A percentile compares a stretch with the other conserved stretches of the same genome.
phyloP scores from a whole-genome alignment of 2,329 filamentous ascomycete genomes.

The Penicillium sp. region DNA sequence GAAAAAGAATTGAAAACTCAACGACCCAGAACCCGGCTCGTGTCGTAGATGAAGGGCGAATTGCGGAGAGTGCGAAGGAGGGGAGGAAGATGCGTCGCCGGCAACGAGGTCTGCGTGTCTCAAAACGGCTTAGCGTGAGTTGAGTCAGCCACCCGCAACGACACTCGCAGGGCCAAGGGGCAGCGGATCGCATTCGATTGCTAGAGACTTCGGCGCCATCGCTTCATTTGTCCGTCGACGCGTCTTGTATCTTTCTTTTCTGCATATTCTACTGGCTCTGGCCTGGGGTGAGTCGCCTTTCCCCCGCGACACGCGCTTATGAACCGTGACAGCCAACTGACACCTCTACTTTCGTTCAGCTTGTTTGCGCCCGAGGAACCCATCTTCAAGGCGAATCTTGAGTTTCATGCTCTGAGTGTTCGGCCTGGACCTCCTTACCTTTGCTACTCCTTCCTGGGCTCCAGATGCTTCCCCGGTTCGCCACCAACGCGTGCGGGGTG shows the following conservation, averaged over 20 bases:
- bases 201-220: conserved; percentile 20
- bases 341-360: conserved; percentile 18
- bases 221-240: conserved; percentile 24
- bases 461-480: conserved; percentile 25
- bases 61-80: conserved; percentile 19
- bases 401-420: not conserved
- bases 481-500: conserved; percentile 28
- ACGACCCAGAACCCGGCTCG: conserved; percentile 7
- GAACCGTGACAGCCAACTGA: conserved; percentile 17
- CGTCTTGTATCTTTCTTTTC: conserved; percentile 26
- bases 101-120: conserved; percentile 30
- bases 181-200: conserved; percentile 33
- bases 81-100: conserved; percentile 8
- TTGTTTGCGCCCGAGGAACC: conserved; percentile 14
- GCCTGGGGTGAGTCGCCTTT: conserved; percentile 14
- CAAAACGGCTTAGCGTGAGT: conserved; percentile 32
- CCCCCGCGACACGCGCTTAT: conserved; percentile 21
- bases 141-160: conserved; percentile 40
- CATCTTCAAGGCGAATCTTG: not conserved
- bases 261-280: not conserved
- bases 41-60: conserved; percentile 5
- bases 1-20: not conserved
- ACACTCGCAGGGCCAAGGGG: conserved; percentile 37
- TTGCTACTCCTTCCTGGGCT: conserved; percentile 6
- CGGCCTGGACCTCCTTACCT: not conserved